phyloP scores from a whole-genome alignment of 2,329 filamentous ascomycete species.

The Elsinoe australis region DNA sequence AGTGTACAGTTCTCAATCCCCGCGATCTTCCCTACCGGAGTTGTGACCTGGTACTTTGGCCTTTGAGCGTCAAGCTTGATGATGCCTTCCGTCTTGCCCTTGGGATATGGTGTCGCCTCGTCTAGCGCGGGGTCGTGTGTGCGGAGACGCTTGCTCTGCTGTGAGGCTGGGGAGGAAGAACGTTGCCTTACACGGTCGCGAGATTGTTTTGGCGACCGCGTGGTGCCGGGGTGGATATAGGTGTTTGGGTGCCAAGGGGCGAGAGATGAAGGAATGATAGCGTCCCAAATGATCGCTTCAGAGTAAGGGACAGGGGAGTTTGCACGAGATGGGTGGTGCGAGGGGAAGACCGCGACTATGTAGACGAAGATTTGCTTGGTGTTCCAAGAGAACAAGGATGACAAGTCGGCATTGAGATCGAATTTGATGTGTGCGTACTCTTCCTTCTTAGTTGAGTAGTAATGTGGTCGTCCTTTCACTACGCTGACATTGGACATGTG shows the following conservation, averaged over 20 bases:
- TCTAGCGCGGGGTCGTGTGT: conserved; percentile 19
- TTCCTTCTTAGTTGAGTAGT: conserved; percentile 86
- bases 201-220: conserved; percentile 23
- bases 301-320: conserved; percentile 35
- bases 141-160: conserved; percentile 20
- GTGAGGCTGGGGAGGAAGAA: conserved; percentile 20
- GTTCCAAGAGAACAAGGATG: conserved; percentile 95
- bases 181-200: conserved; percentile 38
- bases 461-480: conserved; percentile 89
- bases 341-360: conserved; percentile 68
- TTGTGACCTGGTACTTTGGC: conserved; percentile 95
- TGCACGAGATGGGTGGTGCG: conserved; percentile 30
- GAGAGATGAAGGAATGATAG: conserved; percentile 72
- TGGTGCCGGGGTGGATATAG: conserved; percentile 50
- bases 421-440: conserved; percentile 95
- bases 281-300: conserved; percentile 88
- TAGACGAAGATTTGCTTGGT: conserved; percentile 98
- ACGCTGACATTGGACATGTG: conserved; percentile 73
- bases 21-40: conserved; percentile 72
- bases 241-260: conserved; percentile 48
- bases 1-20: conserved; percentile 66
- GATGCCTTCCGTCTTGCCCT: conserved; percentile 50
- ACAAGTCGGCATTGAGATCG: conserved; percentile 68
- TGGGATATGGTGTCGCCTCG: conserved; percentile 27
- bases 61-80: conserved; percentile 74